These are phyloP conservation scores for Termitomyces eurrhizus DNA, from an alignment of 768 basidiomycete genomes.

Conservation along the genomic window DNA sequence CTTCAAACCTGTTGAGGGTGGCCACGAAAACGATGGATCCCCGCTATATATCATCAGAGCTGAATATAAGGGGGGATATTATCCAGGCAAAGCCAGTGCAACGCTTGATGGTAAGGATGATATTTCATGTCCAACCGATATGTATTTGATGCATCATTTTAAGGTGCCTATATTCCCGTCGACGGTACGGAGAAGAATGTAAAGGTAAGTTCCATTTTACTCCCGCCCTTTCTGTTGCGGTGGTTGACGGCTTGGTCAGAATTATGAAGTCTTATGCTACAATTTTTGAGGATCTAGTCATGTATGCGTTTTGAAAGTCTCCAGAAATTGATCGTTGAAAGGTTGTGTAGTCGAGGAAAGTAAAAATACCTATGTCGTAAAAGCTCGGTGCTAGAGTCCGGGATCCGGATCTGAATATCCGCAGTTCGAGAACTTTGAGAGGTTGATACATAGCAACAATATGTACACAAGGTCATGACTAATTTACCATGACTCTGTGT, in stretches of 20 bases:
- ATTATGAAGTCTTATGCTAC: constrained; percentile 37
- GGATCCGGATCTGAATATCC: too few species aligned
- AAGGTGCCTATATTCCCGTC: constrained; percentile 55
- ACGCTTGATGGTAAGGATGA: constrained; percentile 41
- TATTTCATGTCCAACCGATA: neutral
- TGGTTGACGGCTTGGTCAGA: constrained; percentile 14
- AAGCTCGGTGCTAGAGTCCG: neutral
- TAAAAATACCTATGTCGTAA: too few species aligned
- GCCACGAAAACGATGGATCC: constrained; percentile 57
- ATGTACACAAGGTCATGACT: constrained; percentile 6
- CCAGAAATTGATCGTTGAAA: neutral
- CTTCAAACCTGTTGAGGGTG: constrained; percentile 60
- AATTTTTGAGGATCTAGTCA: constrained; percentile 4
- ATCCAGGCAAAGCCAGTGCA: constrained; percentile 64
- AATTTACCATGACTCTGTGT: constrained; percentile 40
- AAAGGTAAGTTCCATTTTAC: constrained; percentile 30
- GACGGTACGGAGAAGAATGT: constrained; percentile 47
- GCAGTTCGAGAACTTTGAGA: neutral
- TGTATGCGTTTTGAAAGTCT: neutral
- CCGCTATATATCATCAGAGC: constrained; percentile 61
- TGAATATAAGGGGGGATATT: constrained; percentile 42
- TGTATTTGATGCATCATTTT: constrained; percentile 7
- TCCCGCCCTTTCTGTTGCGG: neutral
- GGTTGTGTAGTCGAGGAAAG: neutral
- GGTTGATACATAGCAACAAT: neutral